Percentiles rank a stretch among this genome's conserved stretches.
phyloP scores from a whole-genome alignment of 1,284 basidiomycete genomes.

The Papiliotrema laurentii region DNA sequence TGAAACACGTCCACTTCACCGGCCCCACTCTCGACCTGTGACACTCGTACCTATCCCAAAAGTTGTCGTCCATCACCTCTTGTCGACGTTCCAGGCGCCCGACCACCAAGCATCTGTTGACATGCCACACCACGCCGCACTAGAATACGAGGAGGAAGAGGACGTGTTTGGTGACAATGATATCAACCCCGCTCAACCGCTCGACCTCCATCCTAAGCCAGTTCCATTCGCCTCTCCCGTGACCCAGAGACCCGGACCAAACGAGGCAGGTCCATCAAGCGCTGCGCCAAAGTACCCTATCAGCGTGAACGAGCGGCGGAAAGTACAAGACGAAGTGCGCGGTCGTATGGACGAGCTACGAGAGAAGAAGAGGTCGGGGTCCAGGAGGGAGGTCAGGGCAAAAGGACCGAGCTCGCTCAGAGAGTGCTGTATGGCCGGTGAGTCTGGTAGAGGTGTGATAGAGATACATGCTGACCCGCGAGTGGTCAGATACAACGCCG shows the following conservation, averaged over 20 bases:
- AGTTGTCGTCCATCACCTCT: no score
- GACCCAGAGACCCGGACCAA: background rate
- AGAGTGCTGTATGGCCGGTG: slow-evolving; percentile 13
- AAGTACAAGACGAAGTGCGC: slow-evolving; percentile 3
- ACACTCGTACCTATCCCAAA: no score
- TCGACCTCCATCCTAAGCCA: background rate
- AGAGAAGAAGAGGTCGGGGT: slow-evolving; percentile 7
- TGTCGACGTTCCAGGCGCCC: no score
- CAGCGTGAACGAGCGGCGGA: background rate
- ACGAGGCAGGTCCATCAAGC: background rate
- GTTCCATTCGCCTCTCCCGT: background rate
- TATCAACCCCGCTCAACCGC: background rate
- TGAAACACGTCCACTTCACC: no score
- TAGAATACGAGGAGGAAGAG: slow-evolving; percentile 28
- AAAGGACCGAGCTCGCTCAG: slow-evolving; percentile 15
- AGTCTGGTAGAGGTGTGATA: background rate
- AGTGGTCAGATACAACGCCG: slow-evolving; percentile 29
- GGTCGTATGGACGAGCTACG: slow-evolving; percentile 14
- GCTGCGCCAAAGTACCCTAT: background rate
- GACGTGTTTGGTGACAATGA: slow-evolving; percentile 32
- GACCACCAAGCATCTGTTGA: no score
- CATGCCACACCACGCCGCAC: background rate
- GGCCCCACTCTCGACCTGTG: no score
- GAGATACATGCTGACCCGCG: background rate
- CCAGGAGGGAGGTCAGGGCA: background rate